These are phyloP conservation scores for Tilletia setariae DNA, from an alignment of 1,284 basidiomycete genomes.

Conservation along the genomic window DNA sequence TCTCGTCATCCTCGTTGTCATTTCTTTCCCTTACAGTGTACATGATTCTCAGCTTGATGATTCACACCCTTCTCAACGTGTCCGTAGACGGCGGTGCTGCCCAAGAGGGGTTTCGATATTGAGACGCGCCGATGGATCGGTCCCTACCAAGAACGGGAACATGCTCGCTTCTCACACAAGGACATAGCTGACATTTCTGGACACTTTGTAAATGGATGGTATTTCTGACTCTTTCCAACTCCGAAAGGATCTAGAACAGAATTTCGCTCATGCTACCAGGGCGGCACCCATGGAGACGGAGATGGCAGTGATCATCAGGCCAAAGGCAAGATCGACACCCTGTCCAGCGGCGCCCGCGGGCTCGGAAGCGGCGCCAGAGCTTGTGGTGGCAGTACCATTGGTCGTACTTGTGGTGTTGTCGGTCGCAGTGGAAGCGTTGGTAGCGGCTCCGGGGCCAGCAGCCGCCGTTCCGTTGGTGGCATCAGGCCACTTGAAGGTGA, in stretches of 20 bases:
- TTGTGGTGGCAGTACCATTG: neutral
- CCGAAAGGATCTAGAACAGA: too few species aligned
- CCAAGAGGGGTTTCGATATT: neutral
- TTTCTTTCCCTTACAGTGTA: conserved; percentile 6
- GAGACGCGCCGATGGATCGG: neutral
- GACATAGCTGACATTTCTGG: neutral
- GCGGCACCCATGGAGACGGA: neutral
- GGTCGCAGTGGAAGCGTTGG: neutral
- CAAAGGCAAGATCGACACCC: neutral
- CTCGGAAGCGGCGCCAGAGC: neutral
- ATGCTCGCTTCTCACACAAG: neutral
- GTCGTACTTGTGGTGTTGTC: neutral
- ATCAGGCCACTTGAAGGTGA: conserved; percentile 13
- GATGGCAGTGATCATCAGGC: neutral
- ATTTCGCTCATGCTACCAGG: neutral
- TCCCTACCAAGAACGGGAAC: neutral
- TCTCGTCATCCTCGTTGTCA: neutral
- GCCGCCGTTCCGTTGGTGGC: neutral
- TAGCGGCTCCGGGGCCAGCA: neutral
- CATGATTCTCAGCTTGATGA: neutral
- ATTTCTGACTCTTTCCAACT: too few species aligned
- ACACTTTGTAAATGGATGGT: too few species aligned
- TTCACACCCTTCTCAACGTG: neutral
- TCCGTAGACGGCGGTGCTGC: neutral
- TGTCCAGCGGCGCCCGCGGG: neutral